phyloP scores from a whole-genome alignment of 352 stramenopile genomes.

The Pythium coloratum region DNA sequence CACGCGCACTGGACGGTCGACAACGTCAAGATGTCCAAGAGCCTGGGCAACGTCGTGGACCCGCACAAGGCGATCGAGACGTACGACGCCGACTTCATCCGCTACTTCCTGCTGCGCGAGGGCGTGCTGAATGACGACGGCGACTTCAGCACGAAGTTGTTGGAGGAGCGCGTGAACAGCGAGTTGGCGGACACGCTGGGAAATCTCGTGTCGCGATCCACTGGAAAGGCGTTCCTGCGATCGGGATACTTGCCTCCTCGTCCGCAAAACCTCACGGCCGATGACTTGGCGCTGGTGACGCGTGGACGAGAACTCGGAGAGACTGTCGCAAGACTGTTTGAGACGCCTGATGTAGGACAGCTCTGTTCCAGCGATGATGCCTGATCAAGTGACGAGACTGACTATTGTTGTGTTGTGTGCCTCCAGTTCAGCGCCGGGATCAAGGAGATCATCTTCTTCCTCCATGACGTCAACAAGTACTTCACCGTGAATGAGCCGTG shows the following conservation, averaged over 20 bases:
- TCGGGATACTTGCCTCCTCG: conserved; percentile 46
- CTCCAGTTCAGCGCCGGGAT: conserved; percentile 64
- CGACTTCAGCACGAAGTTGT: conserved; percentile 77
- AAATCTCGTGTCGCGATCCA: conserved; percentile 85
- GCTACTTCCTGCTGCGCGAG: conserved; percentile 91
- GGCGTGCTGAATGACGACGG: conserved; percentile 95
- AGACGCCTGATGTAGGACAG: conserved; percentile 58
- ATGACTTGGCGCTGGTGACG: conserved; percentile 57
- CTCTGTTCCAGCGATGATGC: background rate
- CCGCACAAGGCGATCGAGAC: conserved; percentile 90
- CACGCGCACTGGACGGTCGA: conserved; percentile 99
- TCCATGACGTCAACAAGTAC: conserved; percentile 84
- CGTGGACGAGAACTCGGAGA: conserved; percentile 49
- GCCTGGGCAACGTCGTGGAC: conserved; percentile 97
- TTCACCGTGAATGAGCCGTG: conserved; percentile 81
- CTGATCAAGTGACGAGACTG: background rate
- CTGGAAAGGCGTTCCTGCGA: conserved; percentile 62
- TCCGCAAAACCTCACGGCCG: conserved; percentile 36
- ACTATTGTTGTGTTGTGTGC: conserved; percentile 10
- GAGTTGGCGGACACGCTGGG: conserved; percentile 91
- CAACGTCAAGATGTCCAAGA: conserved; percentile 99
- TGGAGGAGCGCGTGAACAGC: conserved; percentile 96
- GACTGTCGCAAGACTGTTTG: conserved; percentile 55
- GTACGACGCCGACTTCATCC: conserved; percentile 94
- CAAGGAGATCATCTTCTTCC: conserved; percentile 76